Conservation (phyloP, 1,139 yeast species). For the Candida glucosophila region DNA sequence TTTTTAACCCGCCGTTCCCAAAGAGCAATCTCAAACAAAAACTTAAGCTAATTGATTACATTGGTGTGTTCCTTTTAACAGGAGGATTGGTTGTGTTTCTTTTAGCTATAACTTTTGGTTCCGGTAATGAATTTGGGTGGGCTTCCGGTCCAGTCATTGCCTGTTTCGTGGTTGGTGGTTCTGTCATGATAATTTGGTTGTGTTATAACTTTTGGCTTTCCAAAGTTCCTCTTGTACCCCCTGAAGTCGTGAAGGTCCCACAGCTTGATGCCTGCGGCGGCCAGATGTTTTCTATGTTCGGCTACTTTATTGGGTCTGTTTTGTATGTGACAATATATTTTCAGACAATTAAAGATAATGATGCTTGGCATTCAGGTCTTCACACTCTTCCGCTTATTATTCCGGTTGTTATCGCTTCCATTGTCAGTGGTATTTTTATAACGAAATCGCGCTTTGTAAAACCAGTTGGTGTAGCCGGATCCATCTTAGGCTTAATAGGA, state of each 20-base stretch:
- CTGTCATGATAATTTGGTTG: constrained; percentile 10
- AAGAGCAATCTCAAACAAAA: constrained; percentile 17
- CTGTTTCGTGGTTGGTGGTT: constrained; percentile 38
- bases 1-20: constrained; percentile 28
- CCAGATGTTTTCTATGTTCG: constrained; percentile 13
- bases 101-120: constrained; percentile 35
- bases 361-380: constrained; percentile 32
- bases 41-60: constrained; percentile 36
- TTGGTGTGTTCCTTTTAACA: constrained; percentile 39
- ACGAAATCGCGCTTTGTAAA: constrained; percentile 24
- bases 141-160: constrained; percentile 38
- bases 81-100: constrained; percentile 38
- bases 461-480: constrained; percentile 19
- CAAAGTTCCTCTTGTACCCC: constrained; percentile 20
- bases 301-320: constrained; percentile 17
- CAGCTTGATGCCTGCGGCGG: constrained; percentile 17
- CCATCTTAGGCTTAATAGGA: constrained; percentile 23
- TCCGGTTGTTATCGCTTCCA: constrained; percentile 23
- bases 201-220: constrained; percentile 21
- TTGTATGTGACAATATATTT: constrained; percentile 27
- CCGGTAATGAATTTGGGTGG: constrained; percentile 39
- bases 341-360: constrained; percentile 24
- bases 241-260: constrained; percentile 15
- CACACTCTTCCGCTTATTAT: constrained; percentile 29
- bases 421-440: constrained; percentile 19